phyloP scores from a whole-genome alignment of 768 basidiomycete species.

The Mycena vulgaris region DNA sequence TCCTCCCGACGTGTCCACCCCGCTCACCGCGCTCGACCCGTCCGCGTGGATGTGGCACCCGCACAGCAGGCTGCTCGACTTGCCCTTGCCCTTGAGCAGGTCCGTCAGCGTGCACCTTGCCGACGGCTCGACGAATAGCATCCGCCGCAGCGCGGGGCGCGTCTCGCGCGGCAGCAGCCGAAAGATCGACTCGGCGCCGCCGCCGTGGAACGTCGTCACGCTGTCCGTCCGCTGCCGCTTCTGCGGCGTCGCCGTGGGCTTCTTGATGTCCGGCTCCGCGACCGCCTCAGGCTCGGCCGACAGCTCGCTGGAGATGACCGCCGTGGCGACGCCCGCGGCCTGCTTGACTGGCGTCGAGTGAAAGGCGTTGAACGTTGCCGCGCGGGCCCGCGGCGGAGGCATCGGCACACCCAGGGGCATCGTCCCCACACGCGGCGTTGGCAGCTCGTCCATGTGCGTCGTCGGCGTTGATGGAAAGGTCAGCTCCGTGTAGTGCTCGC shows the following conservation, averaged over 20 bases:
- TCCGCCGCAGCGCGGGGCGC: conserved; percentile 89
- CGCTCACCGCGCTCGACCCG: conserved; percentile 47
- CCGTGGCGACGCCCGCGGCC: conserved; percentile 9
- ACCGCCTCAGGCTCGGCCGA: conserved; percentile 21
- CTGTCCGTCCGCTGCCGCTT: conserved; percentile 63
- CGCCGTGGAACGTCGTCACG: conserved; percentile 78
- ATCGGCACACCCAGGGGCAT: conserved; percentile 30
- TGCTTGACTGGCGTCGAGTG: conserved; percentile 24
- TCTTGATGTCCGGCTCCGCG: conserved; percentile 16
- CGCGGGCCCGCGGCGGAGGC: conserved; percentile 35
- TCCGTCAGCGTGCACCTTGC: conserved; percentile 95
- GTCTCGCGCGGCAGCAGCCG: conserved; percentile 95
- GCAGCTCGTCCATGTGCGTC: conserved; percentile 46
- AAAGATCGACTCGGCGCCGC: conserved; percentile 95
- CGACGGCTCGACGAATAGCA: conserved; percentile 93
- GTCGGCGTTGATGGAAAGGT: conserved; percentile 38
- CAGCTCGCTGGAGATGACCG: background rate
- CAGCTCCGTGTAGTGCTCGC: conserved; percentile 32
- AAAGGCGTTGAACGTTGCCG: conserved; percentile 39
- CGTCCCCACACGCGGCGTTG: conserved; percentile 51
- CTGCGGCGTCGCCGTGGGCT: conserved; percentile 37
- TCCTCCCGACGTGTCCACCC: conserved; percentile 58
- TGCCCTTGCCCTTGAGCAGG: conserved; percentile 86
- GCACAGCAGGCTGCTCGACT: conserved; percentile 83
- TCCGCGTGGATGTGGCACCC: conserved; percentile 68